Conservation (phyloP, 495 filamentous ascomycete species). For the Penicillium paxilli region DNA sequence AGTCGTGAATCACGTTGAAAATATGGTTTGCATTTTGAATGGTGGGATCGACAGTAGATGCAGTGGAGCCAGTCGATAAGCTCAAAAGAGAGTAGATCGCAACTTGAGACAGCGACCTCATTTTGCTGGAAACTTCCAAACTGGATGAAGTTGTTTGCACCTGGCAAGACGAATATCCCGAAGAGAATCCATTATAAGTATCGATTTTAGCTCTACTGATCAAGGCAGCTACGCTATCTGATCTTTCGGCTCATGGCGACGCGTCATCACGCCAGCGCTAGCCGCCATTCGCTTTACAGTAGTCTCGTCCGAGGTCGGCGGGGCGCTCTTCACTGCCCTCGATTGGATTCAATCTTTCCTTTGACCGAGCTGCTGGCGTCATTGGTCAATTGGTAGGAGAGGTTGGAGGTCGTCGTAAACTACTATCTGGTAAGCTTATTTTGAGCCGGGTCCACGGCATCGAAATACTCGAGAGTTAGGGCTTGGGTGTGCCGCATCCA, state of each 20-base stretch:
- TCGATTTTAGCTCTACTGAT: not conserved
- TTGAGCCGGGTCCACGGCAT: no score
- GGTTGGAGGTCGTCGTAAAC: no score
- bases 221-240: not conserved
- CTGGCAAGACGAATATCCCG: no score
- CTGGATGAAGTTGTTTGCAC: no score
- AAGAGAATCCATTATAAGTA: no score
- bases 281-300: constrained; percentile 7
- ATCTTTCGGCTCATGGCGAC: constrained; percentile 9
- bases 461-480: no score
- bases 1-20: constrained; percentile 66
- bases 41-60: not conserved
- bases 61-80: constrained; percentile 6
- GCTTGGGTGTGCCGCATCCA: no score
- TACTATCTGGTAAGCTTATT: no score
- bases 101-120: constrained; percentile 11
- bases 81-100: constrained; percentile 10
- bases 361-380: no score
- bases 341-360: not conserved
- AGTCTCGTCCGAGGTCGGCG: not conserved
- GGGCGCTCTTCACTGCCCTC: not conserved
- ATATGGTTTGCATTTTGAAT: constrained; percentile 55
- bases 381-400: not conserved
- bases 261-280: constrained; percentile 14
- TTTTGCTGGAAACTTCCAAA: not conserved